A percentile compares a stretch with the other conserved stretches of the same genome.
Evolutionary conservation across 305 asterid species (phyloP).

Genomic region (Fraxinus xanthoxyloides): DNA sequence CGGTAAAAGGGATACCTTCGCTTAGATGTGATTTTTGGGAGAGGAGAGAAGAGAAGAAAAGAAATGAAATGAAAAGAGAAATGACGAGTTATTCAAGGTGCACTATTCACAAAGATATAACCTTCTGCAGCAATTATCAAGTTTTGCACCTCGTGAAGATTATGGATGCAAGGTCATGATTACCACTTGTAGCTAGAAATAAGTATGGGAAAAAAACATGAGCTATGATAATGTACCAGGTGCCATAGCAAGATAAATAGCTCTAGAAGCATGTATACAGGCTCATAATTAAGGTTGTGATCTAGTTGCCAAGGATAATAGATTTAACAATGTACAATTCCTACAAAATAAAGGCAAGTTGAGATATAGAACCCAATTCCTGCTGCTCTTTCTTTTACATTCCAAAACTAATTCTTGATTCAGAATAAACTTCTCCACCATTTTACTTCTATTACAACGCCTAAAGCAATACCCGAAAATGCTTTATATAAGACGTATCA

Average conservation of each 20-base stretch:
- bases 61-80: background rate
- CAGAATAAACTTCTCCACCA: conserved; percentile 1
- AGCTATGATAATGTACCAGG: background rate
- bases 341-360: background rate
- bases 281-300: background rate
- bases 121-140: background rate
- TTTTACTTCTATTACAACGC: background rate
- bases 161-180: background rate
- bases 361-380: background rate
- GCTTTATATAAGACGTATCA: background rate
- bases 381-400: background rate
- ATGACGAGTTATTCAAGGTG: background rate
- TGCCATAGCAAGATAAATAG: background rate
- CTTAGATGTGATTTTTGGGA: background rate
- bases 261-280: background rate
- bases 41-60: background rate
- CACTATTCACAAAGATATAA: background rate
- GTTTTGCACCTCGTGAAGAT: background rate
- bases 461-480: conserved; percentile 6
- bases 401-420: conserved; percentile 9
- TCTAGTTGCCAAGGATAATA: background rate
- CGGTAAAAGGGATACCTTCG: background rate
- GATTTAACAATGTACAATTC: background rate
- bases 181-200: background rate
- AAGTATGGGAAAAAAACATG: background rate